Evolutionary conservation across 345 rosid genomes (phyloP).

Genomic region (Psidium guajava): DNA sequence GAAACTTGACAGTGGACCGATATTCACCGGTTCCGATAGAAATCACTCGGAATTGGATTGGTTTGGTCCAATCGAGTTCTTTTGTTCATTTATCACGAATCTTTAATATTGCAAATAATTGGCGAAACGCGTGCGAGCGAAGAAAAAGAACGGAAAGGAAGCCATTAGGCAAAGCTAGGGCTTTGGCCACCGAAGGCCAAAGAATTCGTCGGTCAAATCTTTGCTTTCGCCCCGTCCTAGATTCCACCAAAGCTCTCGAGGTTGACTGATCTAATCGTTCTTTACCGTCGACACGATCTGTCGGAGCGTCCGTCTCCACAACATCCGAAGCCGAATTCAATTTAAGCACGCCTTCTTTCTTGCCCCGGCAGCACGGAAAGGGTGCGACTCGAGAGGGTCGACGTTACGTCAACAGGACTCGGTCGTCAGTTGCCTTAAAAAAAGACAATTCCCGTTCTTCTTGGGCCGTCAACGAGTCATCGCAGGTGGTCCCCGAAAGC

Average conservation of each 20-base stretch:
- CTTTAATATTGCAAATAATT: background rate
- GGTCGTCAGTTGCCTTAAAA: background rate
- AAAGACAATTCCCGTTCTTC: background rate
- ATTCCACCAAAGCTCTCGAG: background rate
- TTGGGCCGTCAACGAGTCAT: background rate
- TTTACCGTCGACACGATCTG: background rate
- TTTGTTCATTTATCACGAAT: background rate
- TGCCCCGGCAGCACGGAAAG: background rate
- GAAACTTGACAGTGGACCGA: too few relatives aligned
- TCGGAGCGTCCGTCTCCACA: background rate
- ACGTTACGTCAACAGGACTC: background rate
- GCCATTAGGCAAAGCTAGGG: background rate
- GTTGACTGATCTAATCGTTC: background rate
- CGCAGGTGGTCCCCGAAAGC: background rate
- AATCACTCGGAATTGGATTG: too few relatives aligned
- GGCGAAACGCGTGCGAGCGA: too few relatives aligned
- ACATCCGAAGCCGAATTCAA: background rate
- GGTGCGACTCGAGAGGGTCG: background rate
- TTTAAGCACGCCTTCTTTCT: background rate
- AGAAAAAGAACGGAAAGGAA: background rate
- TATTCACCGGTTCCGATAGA: too few relatives aligned
- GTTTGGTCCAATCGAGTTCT: too few relatives aligned
- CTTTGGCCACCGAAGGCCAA: background rate
- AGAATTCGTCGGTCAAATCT: background rate
- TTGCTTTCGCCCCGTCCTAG: background rate